Evolutionary conservation across 83 land plant species (phyloP).

Genomic region (Picea engelmannii): DNA sequence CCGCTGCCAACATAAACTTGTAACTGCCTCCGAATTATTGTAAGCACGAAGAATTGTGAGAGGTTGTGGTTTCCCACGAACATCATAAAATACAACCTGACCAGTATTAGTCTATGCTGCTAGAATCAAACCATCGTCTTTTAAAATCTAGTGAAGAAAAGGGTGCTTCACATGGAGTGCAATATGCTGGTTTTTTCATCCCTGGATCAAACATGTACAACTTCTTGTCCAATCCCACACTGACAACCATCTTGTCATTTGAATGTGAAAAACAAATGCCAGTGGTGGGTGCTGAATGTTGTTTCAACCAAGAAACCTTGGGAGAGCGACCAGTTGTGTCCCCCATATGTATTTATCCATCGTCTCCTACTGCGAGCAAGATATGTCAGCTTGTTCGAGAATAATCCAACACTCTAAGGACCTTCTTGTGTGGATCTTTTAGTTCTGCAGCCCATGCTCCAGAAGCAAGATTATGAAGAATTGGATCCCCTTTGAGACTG

Average conservation of each 20-base stretch:
- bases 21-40: slow-evolving; percentile 61
- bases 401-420: slow-evolving; percentile 74
- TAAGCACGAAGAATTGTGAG: slow-evolving; percentile 83
- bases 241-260: slow-evolving; percentile 89
- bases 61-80: slow-evolving; percentile 88
- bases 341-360: slow-evolving; percentile 88
- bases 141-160: slow-evolving; percentile 80
- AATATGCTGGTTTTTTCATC: slow-evolving; percentile 62
- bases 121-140: slow-evolving; percentile 78
- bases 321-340: slow-evolving; percentile 88
- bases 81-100: slow-evolving; percentile 84
- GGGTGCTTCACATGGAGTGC: slow-evolving; percentile 77
- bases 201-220: slow-evolving; percentile 76
- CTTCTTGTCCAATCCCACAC: slow-evolving; percentile 89
- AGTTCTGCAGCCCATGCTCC: slow-evolving; percentile 81
- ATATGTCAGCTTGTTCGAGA: slow-evolving; percentile 73
- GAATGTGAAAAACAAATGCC: slow-evolving; percentile 82
- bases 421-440: slow-evolving; percentile 90
- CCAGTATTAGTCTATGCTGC: slow-evolving; percentile 93
- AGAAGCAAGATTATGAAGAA: slow-evolving; percentile 90
- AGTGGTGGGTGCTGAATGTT: slow-evolving; percentile 91
- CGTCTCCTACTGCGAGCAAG: slow-evolving; percentile 80
- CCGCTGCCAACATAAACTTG: no score
- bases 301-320: slow-evolving; percentile 95
- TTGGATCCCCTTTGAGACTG: slow-evolving; percentile 84